These are phyloP conservation scores for Stemphylium lycopersici DNA, from an alignment of 2,329 filamentous ascomycete species.

Conservation along the genomic window DNA sequence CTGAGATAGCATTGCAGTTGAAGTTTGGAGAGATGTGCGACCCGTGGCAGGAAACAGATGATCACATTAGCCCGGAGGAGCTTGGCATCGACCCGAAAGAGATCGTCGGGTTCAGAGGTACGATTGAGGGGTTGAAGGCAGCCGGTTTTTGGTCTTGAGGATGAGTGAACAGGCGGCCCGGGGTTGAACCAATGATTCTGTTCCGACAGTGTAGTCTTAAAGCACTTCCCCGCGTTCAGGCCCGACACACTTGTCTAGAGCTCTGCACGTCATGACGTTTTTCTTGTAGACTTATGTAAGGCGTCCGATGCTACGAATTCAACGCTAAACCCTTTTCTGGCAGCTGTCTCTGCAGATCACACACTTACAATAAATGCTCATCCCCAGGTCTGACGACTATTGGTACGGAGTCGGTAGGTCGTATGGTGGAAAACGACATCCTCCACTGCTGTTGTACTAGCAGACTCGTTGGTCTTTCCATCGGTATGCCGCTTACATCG, in stretches of 20 bases:
- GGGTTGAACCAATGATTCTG: background rate
- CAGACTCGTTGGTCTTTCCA: background rate
- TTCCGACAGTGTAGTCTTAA: background rate
- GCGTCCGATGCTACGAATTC: background rate
- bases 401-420: background rate
- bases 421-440: background rate
- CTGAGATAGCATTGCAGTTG: slow-evolving; percentile 34
- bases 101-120: slow-evolving; percentile 31
- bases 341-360: background rate
- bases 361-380: background rate
- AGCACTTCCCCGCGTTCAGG: slow-evolving; percentile 14
- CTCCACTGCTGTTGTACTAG: background rate
- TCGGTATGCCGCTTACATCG: background rate
- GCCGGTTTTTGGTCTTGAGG: slow-evolving; percentile 5
- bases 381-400: background rate
- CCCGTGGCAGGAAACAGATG: slow-evolving; percentile 32
- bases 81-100: slow-evolving; percentile 32
- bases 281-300: background rate
- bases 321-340: background rate
- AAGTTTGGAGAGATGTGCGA: slow-evolving; percentile 36
- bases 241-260: background rate
- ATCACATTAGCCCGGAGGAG: slow-evolving; percentile 31
- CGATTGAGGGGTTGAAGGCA: slow-evolving; percentile 19
- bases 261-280: background rate
- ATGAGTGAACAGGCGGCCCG: background rate